A percentile compares a stretch with the other conserved stretches of the same genome.
Evolutionary conservation across 768 basidiomycete species (phyloP).

Genomic region (Trametes villosa): DNA sequence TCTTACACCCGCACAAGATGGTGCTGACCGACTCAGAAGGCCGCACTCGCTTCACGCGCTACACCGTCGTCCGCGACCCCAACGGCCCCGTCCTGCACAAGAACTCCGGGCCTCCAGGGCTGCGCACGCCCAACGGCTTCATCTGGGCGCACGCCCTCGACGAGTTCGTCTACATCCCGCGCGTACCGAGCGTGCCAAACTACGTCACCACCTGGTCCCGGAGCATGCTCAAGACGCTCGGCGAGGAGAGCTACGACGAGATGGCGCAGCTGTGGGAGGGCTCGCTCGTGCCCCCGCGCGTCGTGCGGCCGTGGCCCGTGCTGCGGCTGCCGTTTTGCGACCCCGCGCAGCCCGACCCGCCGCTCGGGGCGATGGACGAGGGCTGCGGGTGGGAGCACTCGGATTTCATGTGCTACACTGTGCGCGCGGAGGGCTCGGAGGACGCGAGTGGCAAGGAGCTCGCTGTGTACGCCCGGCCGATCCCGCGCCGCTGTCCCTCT

Average conservation of each 20-base stretch:
- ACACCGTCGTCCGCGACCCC: conserved; percentile 8
- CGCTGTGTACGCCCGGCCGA: rapidly evolving
- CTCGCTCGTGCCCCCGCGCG: conserved; percentile 27
- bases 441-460: neutral
- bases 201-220: conserved; percentile 39
- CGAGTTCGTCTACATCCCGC: conserved; percentile 20
- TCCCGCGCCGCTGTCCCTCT: neutral
- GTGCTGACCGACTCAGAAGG: neutral
- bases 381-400: conserved; percentile 26
- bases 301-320: conserved; percentile 31
- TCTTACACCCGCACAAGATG: neutral
- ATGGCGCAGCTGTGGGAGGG: conserved; percentile 12
- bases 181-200: conserved; percentile 22
- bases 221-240: conserved; percentile 39
- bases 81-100: conserved; percentile 20
- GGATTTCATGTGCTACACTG: neutral
- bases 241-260: conserved; percentile 35
- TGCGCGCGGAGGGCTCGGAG: neutral
- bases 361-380: conserved; percentile 22
- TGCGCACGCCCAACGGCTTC: conserved; percentile 21
- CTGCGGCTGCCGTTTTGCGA: conserved; percentile 16
- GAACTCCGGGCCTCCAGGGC: conserved; percentile 23
- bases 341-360: neutral
- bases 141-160: conserved; percentile 20
- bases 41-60: conserved; percentile 7